Conservation (phyloP, 495 filamentous ascomycete species). For the Aspergillus haitiensis region DNA sequence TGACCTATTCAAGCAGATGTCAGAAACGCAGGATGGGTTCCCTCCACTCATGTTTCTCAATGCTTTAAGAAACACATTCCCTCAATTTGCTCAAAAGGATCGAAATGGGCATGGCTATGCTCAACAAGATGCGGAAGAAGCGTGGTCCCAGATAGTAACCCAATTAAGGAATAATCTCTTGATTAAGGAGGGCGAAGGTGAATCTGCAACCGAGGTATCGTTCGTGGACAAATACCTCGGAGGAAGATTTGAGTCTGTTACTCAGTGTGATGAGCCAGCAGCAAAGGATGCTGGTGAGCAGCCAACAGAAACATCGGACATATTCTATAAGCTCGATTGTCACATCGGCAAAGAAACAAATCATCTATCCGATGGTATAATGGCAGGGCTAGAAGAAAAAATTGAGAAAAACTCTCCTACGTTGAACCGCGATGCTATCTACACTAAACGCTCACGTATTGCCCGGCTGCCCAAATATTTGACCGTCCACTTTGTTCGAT, state of each 20-base stretch:
- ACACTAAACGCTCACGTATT: slow-evolving; percentile 88
- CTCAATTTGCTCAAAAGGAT: slow-evolving; percentile 90
- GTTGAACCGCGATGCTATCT: slow-evolving; percentile 74
- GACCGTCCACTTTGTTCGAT: slow-evolving; percentile 95
- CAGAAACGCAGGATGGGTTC: slow-evolving; percentile 84
- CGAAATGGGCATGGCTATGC: slow-evolving; percentile 81
- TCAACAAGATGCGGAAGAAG: slow-evolving; percentile 97
- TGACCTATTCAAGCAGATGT: slow-evolving; percentile 92
- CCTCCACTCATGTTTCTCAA: slow-evolving; percentile 83
- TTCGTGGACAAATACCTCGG: slow-evolving; percentile 91
- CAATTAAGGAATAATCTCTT: slow-evolving; percentile 80
- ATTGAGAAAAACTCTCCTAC: slow-evolving; percentile 83
- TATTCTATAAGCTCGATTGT: slow-evolving; percentile 91
- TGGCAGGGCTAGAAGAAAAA: slow-evolving; percentile 78
- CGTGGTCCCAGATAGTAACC: slow-evolving; percentile 94
- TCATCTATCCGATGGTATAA: slow-evolving; percentile 83
- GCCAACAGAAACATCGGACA: slow-evolving; percentile 62
- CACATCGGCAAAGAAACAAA: slow-evolving; percentile 85
- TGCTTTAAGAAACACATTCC: slow-evolving; percentile 75
- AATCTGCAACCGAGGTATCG: slow-evolving; percentile 52
- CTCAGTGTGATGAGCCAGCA: slow-evolving; percentile 79
- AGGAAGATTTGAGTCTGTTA: slow-evolving; percentile 71
- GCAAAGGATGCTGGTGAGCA: slow-evolving; percentile 76
- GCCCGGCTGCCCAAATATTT: slow-evolving; percentile 90
- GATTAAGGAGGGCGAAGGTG: slow-evolving; percentile 54